Conservation (phyloP, 2,329 filamentous ascomycete species). For the Trichoderma simmonsii region DNA sequence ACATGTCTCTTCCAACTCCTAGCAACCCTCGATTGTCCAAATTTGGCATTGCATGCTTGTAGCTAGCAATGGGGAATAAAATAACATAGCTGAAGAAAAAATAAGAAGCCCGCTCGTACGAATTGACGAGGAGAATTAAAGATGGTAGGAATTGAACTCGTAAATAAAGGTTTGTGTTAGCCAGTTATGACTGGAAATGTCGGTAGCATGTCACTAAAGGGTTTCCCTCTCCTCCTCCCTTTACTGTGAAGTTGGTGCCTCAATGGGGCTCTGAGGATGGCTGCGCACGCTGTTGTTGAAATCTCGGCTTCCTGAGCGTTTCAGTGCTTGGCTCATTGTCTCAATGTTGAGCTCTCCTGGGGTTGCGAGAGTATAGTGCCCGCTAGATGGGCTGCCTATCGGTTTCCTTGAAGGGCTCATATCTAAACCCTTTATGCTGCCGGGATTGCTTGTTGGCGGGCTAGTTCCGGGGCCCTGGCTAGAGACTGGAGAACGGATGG, state of each 20-base stretch:
- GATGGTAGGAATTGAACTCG: not conserved
- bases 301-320: slow-evolving; percentile 81
- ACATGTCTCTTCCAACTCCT: slow-evolving; percentile 32
- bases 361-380: slow-evolving; percentile 44
- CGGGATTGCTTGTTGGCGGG: slow-evolving; percentile 72
- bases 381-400: slow-evolving; percentile 61
- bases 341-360: slow-evolving; percentile 77
- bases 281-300: slow-evolving; percentile 54
- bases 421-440: slow-evolving; percentile 72
- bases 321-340: slow-evolving; percentile 87
- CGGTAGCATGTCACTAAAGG: not conserved
- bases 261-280: slow-evolving; percentile 56
- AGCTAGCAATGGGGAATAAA: slow-evolving; percentile 19
- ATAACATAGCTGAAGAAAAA: slow-evolving; percentile 10
- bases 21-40: slow-evolving; percentile 27
- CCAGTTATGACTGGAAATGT: not conserved
- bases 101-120: not conserved
- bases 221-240: not conserved
- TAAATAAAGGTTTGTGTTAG: not conserved
- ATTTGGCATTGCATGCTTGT: slow-evolving; percentile 21
- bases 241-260: slow-evolving; percentile 35
- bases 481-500: slow-evolving; percentile 74
- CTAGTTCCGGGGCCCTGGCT: slow-evolving; percentile 66
- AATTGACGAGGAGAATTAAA: slow-evolving; percentile 9
- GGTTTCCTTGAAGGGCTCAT: slow-evolving; percentile 60